phyloP scores from a whole-genome alignment of 2,329 filamentous ascomycete genomes.

The Ophiostoma sp. region DNA sequence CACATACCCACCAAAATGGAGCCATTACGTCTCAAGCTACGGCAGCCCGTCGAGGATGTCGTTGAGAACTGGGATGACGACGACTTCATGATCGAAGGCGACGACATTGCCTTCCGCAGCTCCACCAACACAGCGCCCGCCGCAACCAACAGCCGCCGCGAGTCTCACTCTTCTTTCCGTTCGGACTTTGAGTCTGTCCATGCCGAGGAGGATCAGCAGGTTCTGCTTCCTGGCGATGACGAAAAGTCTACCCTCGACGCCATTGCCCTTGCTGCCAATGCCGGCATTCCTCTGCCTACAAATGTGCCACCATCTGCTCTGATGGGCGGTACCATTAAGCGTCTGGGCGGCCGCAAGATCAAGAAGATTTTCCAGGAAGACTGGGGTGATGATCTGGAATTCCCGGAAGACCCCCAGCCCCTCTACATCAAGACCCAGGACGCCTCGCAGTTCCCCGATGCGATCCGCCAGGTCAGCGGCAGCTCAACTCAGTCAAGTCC shows the following conservation, averaged over 20 bases:
- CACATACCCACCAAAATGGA: slow-evolving; percentile 41
- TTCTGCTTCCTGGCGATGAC: slow-evolving; percentile 78
- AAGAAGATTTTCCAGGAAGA: slow-evolving; percentile 71
- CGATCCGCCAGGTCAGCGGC: slow-evolving; percentile 60
- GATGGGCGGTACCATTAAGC: slow-evolving; percentile 86
- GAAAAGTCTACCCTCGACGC: slow-evolving; percentile 78
- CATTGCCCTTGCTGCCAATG: slow-evolving; percentile 78
- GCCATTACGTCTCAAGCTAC: slow-evolving; percentile 48
- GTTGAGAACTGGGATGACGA: slow-evolving; percentile 79
- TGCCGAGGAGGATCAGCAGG: slow-evolving; percentile 82
- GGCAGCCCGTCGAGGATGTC: slow-evolving; percentile 51
- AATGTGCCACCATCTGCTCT: slow-evolving; percentile 85
- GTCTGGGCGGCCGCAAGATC: slow-evolving; percentile 69
- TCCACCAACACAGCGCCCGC: slow-evolving; percentile 41
- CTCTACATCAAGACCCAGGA: slow-evolving; percentile 62
- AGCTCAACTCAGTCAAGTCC: slow-evolving; percentile 51
- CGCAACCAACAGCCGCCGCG: slow-evolving; percentile 52
- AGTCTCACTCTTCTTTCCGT: slow-evolving; percentile 76
- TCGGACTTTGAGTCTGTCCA: slow-evolving; percentile 73
- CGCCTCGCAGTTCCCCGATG: slow-evolving; percentile 59
- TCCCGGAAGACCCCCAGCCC: slow-evolving; percentile 54
- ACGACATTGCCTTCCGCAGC: slow-evolving; percentile 57
- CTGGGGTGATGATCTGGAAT: slow-evolving; percentile 72
- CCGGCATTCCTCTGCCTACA: slow-evolving; percentile 83
- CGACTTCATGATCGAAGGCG: slow-evolving; percentile 64